Base-by-base conservation (phyloP, 2,329 filamentous ascomycete species). In the Ceratocystis eucalypticola region DNA sequence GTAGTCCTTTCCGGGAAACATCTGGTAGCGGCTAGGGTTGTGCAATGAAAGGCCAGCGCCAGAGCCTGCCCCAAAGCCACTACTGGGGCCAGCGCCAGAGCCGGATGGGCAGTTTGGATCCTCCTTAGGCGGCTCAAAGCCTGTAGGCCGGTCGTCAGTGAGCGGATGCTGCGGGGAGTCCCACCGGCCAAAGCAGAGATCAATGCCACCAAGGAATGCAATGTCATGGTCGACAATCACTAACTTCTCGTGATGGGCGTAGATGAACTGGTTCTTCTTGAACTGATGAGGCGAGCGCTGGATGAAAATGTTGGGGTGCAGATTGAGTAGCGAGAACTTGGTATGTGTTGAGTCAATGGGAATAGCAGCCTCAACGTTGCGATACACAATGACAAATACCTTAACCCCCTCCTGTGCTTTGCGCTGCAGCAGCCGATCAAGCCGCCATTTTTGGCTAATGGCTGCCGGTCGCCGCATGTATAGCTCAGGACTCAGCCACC, bases 251-350 rank as follows among this genome's bases (percentile, higher is more conserved):
- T 99, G 94, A 74, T 99, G 94, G 1, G 94, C 94, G 81, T 95
- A 99, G 80, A 99, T 99, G 78, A 99, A 99, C 59, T 96, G 96
- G 72, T 97, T 97, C 77, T 99, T 96, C 73, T 96, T 89, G 76
- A 97, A 92, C 76, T 99, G 94, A 71, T 99, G 96, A 0, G 94
- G 94, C 2, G 94, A 97, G 72, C 94, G 82, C 74, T 97, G 91
- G 15, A 99, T 91, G 71, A 96, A 96, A 69, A 99, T 87, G 74
- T 99, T 99, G 22, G 91, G 91, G 71, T 97, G 93, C 6, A 99
- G 81, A 73, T 97, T 96, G 61, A 99, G 84, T 67, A 99, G 82
- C 1, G 92, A 96, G 76, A 92, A 96, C 72, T 99, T 99, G 66
- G 94, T 96, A 75, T 97, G 96, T 75, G 96, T 92, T 0, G 93